Evolutionary conservation across 148 eudicot genomes (phyloP).

Genomic region (Rhododendron griersonianum): DNA sequence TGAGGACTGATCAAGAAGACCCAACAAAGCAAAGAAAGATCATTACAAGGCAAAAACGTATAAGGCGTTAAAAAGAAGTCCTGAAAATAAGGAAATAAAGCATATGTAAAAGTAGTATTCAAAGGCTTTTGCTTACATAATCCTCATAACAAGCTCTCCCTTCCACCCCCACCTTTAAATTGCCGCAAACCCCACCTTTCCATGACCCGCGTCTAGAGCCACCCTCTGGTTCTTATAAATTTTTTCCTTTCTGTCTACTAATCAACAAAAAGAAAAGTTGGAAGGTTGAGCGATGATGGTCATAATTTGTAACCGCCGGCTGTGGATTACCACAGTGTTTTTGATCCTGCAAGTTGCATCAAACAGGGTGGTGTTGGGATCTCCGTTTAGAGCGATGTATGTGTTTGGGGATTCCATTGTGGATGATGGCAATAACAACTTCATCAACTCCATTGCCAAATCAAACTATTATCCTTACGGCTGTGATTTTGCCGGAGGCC

Average conservation of each 20-base stretch:
- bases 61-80: conserved; percentile 1
- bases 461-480: conserved; percentile 84
- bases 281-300: background rate
- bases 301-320: background rate
- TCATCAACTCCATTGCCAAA: conserved; percentile 58
- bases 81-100: background rate
- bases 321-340: conserved; percentile 2
- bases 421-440: conserved; percentile 80
- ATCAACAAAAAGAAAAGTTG: background rate
- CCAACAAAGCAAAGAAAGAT: background rate
- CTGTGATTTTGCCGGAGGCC: conserved; percentile 41
- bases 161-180: background rate
- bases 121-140: conserved; percentile 1
- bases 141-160: background rate
- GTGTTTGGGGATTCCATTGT: conserved; percentile 78
- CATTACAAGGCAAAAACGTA: background rate
- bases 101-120: background rate
- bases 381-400: conserved; percentile 50
- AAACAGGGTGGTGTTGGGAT: conserved; percentile 9
- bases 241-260: background rate
- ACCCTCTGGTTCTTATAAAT: background rate
- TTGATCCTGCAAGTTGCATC: conserved; percentile 2
- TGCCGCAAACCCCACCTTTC: background rate
- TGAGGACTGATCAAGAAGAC: background rate
- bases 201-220: background rate